phyloP scores from a whole-genome alignment of 345 rosid genomes.

The Citropsis articulata region DNA sequence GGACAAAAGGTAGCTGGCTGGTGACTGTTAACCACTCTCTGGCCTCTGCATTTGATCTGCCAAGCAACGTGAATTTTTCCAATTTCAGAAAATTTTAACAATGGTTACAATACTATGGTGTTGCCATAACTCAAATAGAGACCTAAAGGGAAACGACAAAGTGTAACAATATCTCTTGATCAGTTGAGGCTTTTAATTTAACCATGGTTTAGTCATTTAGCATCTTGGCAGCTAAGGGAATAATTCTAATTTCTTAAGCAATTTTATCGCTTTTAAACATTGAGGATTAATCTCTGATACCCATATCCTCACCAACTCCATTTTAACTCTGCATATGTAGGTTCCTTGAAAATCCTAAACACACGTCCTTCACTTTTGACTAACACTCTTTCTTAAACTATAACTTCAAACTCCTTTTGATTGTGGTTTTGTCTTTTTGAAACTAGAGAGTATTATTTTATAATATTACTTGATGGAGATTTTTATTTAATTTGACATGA shows the following conservation, averaged over 20 bases:
- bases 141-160: slow-evolving; percentile 37
- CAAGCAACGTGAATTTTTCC: slow-evolving; percentile 12
- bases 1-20: neutral
- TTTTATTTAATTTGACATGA: neutral
- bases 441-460: no score
- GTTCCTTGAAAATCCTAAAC: neutral
- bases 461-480: neutral
- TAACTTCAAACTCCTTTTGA: no score
- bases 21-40: slow-evolving; percentile 20
- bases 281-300: neutral
- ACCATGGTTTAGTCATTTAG: neutral
- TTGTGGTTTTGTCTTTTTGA: no score
- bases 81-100: slow-evolving; percentile 10
- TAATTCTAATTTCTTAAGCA: neutral
- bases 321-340: no score
- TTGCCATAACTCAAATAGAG: neutral
- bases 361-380: no score
- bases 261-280: neutral
- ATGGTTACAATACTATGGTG: slow-evolving; percentile 15
- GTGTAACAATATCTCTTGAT: slow-evolving; percentile 15
- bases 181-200: neutral
- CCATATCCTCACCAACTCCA: neutral
- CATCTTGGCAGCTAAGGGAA: neutral
- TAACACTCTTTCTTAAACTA: no score
- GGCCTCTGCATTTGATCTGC: neutral